These are phyloP conservation scores for Lachnellula willkommii DNA, from an alignment of 2,329 filamentous ascomycete genomes.

Conservation along the genomic window DNA sequence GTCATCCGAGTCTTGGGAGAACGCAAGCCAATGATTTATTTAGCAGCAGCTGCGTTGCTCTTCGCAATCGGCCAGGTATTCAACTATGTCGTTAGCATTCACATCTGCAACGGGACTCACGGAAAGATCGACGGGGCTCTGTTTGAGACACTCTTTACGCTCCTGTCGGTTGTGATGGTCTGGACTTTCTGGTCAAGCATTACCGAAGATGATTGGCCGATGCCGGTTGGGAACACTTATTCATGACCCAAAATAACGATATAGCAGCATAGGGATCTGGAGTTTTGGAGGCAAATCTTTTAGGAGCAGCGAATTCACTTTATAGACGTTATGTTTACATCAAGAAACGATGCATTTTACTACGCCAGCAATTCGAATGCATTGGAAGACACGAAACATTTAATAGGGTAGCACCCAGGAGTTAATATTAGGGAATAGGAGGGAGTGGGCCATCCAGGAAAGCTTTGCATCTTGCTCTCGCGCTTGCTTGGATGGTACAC, in stretches of 20 bases:
- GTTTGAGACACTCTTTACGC: constrained; percentile 89
- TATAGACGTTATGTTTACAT: constrained; percentile 28
- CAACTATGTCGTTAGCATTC: constrained; percentile 86
- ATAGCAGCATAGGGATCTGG: constrained; percentile 20
- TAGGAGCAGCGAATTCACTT: constrained; percentile 21
- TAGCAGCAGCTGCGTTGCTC: constrained; percentile 65
- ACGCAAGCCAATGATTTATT: constrained; percentile 85
- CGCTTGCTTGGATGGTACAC: constrained; percentile 11
- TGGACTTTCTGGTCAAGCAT: constrained; percentile 99
- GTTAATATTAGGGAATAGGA: constrained; percentile 4
- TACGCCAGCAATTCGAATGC: constrained; percentile 10
- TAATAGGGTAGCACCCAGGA: constrained; percentile 5
- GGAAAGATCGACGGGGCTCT: constrained; percentile 90
- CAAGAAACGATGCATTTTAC: constrained; percentile 16
- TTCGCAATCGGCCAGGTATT: constrained; percentile 94
- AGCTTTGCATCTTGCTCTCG: constrained; percentile 9
- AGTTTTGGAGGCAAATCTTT: constrained; percentile 25
- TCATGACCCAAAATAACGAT: constrained; percentile 21
- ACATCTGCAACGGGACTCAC: constrained; percentile 77
- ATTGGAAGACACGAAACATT: constrained; percentile 5
- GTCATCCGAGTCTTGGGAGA: constrained; percentile 85
- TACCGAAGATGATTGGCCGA: constrained; percentile 96
- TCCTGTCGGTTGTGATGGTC: constrained; percentile 73
- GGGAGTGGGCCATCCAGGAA: constrained; percentile 3
- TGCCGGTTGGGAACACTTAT: constrained; percentile 36